Evolutionary conservation across 306 rosid genomes (phyloP), one percentile per base, ranked within the genome.

Genomic region (Begonia fuchsioides): DNA sequence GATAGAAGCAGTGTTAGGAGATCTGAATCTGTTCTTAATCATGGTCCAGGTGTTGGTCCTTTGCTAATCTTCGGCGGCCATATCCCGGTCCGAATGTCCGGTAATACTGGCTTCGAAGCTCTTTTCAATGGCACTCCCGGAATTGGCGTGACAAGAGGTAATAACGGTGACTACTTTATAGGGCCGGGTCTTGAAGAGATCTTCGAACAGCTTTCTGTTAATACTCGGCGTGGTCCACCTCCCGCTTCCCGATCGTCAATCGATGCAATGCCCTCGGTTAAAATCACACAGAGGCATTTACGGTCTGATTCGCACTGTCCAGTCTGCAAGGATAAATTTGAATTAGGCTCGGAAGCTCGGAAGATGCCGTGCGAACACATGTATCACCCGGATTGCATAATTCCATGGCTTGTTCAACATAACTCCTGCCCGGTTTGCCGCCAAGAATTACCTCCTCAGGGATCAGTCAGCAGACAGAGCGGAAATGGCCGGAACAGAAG

Each of bases 321-420:
- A 19, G 63, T 59, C 11, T 59, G 63, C 43, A 59, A 59, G 44
- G 63, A 59, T 9, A 40, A 59, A 49, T 59, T 59, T 19, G 63
- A 59, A 12, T 53, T 59, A 32, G 63, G 56, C 12, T 49, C 56
- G 2, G 56, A 59, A 59, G 63, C 63, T 6, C 50, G 63, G 32
- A 55, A 59, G 45, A 59, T 59, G 63, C 50, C 63, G 1, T 59
- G 63, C 41, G 50, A 50, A 49, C 63, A 59, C 49, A 49, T 50
- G 63, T 59, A 59, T 52, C 63, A 59, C 50, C 13, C 63, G 3
- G 63, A 59, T 50, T 59, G 63, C 32, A 59, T 59, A 0, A 32
- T 50, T 40, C 63, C 63, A 41, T 59, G 63, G 63, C 50, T 59
- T n/a, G 44, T 59, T 12, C 63, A 59, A 50, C 63, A 59, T 49